Evolutionary conservation across 2,329 filamentous ascomycete genomes (phyloP).

Genomic region (Botrytis fabae): DNA sequence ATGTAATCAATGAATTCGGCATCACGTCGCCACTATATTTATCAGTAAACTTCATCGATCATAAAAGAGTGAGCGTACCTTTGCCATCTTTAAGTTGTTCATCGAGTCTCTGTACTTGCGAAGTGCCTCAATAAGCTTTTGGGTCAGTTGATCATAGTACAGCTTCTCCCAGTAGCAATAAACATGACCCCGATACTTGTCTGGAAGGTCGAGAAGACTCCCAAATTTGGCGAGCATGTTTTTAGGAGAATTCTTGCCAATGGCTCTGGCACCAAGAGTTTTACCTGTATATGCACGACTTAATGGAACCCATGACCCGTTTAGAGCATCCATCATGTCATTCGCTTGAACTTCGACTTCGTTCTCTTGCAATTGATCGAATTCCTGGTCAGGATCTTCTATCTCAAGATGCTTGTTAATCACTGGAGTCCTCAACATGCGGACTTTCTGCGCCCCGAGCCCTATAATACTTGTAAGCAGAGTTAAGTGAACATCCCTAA

Average conservation of each 20-base stretch:
- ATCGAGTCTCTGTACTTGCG: constrained; percentile 31
- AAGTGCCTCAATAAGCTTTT: constrained; percentile 28
- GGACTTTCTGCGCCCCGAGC: constrained; percentile 33
- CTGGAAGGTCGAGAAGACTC: constrained; percentile 37
- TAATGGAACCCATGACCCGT: constrained; percentile 35
- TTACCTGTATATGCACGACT: constrained; percentile 34
- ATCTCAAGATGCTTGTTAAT: constrained; percentile 34
- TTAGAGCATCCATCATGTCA: constrained; percentile 31
- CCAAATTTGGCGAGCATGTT: constrained; percentile 27
- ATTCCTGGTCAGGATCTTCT: constrained; percentile 38
- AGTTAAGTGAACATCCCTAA: background rate
- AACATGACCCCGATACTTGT: constrained; percentile 34
- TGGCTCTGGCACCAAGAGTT: constrained; percentile 9
- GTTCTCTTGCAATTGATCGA: constrained; percentile 35
- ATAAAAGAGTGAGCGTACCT: constrained; percentile 24
- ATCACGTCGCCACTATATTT: constrained; percentile 27
- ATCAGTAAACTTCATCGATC: background rate
- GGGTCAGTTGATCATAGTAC: constrained; percentile 30
- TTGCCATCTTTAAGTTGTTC: constrained; percentile 30
- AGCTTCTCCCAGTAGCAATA: constrained; percentile 38
- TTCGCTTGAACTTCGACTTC: constrained; percentile 30
- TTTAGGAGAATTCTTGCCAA: constrained; percentile 28
- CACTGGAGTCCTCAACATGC: constrained; percentile 32
- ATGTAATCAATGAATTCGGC: constrained; percentile 61
- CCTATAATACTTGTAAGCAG: constrained; percentile 27